Base-by-base conservation (phyloP, 345 rosid species). In the Fremontodendron californicum region DNA sequence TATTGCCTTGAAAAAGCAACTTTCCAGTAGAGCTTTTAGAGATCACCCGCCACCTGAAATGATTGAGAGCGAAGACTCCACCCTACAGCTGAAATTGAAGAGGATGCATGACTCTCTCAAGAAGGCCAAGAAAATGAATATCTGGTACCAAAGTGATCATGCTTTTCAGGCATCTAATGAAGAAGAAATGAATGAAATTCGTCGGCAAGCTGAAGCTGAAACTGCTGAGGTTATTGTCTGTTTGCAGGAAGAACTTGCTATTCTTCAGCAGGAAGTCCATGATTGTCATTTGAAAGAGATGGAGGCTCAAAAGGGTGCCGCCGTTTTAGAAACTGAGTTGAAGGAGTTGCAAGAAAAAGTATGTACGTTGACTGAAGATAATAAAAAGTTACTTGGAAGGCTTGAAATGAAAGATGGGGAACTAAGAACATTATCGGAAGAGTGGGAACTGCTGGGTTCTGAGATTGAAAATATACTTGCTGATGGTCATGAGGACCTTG, bases 151-250 rank as follows among this genome's bases (percentile, higher is more conserved):
- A 83, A 90, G 75, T 78, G 93, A 89, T 78, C 84, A 66, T 78
- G 89, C 85, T 74, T 87, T 79, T 70, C 89, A 87, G 87, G 89
- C 80, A 49, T 88, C 90, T 74, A 92, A 90, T 73, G 97, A 90
- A 86, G 90, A 85, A 83, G 95, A 93, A 81, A 87, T 79, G 91
- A 89, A 91, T 62, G 84, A 87, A 84, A 82, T 90, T 78, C 75
- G 87, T 78, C 85, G 79, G 78, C 97, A 95, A 86, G 97, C 84
- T 75, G 99, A 95, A 86, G 96, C 89, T 82, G 98, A 91, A 80
- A 90, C 97, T 75, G 98, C 89, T 4, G 96, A 93, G 90, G 97
- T 91, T 79, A 93, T 95, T 82, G 90, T 95, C 81, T 90, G 93
- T 77, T 82, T 93, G 92, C 94, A 93, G 89, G 92, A 92, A 84